Conservation (phyloP, 495 filamentous ascomycete species). For the Neurospora terricola region DNA sequence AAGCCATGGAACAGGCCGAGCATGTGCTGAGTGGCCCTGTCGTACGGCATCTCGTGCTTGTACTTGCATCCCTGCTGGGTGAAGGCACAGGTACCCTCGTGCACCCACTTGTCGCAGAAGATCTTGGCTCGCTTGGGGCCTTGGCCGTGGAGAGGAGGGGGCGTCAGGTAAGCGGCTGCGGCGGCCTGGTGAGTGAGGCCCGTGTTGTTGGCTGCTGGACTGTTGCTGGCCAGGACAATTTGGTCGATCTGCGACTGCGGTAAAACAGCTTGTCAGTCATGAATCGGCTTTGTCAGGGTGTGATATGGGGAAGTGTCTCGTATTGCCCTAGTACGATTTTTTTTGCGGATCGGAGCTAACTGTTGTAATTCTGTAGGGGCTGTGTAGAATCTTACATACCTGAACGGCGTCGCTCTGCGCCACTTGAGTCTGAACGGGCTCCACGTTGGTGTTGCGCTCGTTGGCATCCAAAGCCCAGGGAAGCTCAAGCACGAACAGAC, state of each 20-base stretch:
- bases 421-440: constrained; percentile 9
- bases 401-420: neutral
- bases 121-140: constrained; percentile 45
- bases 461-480: constrained; percentile 24
- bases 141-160: neutral
- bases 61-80: constrained; percentile 75
- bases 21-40: constrained; percentile 44
- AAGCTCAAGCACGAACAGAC: constrained; percentile 33
- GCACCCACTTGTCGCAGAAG: constrained; percentile 83
- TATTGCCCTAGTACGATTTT: neutral
- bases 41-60: constrained; percentile 77
- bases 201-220: neutral
- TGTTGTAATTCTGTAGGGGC: neutral
- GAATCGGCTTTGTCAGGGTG: neutral
- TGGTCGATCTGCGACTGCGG: constrained; percentile 15
- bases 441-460: constrained; percentile 25
- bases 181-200: neutral
- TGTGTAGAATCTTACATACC: neutral
- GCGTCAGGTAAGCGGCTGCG: neutral
- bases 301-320: neutral
- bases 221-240: neutral
- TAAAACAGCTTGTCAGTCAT: neutral
- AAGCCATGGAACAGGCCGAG: constrained; percentile 52
- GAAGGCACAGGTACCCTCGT: constrained; percentile 74
- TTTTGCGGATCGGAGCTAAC: neutral